A percentile compares a stretch with the other conserved stretches of the same genome.
These are phyloP conservation scores for Gilbertella persicaria DNA, from an alignment of 371 early-diverging fungal genomes.

Conservation along the genomic window DNA sequence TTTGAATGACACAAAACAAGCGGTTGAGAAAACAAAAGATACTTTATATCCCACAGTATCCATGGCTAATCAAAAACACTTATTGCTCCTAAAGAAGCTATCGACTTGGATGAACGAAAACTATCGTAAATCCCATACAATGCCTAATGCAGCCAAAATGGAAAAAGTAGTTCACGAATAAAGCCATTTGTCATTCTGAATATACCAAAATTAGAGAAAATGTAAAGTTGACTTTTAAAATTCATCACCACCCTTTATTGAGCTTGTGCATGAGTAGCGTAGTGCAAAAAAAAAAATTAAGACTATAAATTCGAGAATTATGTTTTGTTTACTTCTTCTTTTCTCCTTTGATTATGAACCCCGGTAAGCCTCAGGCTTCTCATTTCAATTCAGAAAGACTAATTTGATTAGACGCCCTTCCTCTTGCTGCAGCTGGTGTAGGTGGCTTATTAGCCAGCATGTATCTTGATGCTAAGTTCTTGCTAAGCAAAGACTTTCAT, in stretches of 20 bases:
- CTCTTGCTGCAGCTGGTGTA: constrained; percentile 23
- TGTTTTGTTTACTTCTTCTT: no score
- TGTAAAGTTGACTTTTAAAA: no score
- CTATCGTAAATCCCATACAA: constrained; percentile 8
- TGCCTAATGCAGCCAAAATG: background rate
- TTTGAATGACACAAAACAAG: constrained; percentile 3
- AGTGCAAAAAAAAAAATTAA: no score
- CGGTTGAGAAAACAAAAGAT: background rate
- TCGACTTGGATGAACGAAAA: constrained; percentile 23
- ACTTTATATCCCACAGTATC: no score
- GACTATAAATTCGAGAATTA: no score
- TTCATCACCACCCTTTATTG: no score
- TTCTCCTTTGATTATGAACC: no score
- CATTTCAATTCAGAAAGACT: no score
- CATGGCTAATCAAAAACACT: background rate
- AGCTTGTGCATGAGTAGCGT: no score
- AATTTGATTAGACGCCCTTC: constrained; percentile 17
- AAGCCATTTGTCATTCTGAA: no score
- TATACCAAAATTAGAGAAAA: no score
- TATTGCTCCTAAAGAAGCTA: constrained; percentile 17
- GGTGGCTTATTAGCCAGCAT: constrained; percentile 28
- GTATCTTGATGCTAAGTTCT: constrained; percentile 31
- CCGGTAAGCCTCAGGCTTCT: no score
- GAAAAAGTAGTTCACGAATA: background rate
- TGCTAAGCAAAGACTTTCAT: constrained; percentile 24